These are phyloP conservation scores for Zychaea mexicana DNA, from an alignment of 371 early-diverging fungal genomes.

Conservation along the genomic window DNA sequence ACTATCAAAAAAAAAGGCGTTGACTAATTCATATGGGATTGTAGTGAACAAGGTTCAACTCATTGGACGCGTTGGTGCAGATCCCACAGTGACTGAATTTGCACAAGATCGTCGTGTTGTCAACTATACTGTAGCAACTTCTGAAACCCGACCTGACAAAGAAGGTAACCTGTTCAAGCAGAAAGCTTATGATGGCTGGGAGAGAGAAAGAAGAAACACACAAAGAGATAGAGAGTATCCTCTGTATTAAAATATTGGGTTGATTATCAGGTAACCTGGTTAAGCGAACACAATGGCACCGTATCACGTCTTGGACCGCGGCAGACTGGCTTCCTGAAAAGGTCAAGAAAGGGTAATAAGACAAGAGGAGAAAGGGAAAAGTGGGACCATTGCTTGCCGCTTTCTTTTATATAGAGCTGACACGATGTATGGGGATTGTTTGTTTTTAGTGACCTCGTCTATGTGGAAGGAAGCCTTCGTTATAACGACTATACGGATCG, in stretches of 20 bases:
- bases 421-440: neutral
- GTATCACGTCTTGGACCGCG: slow-evolving; percentile 52
- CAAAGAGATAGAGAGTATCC: no score
- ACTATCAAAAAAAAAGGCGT: no score
- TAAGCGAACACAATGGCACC: slow-evolving; percentile 67
- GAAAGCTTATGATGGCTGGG: no score
- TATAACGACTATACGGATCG: slow-evolving; percentile 64
- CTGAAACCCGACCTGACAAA: slow-evolving; percentile 55
- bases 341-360: slow-evolving; percentile 55
- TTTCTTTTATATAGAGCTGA: neutral
- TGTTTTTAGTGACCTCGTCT: slow-evolving; percentile 52
- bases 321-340: slow-evolving; percentile 43
- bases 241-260: no score
- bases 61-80: slow-evolving; percentile 59
- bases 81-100: slow-evolving; percentile 43
- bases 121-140: slow-evolving; percentile 62
- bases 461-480: slow-evolving; percentile 63
- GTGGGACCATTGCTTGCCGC: neutral
- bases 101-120: slow-evolving; percentile 47
- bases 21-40: neutral
- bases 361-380: neutral
- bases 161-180: slow-evolving; percentile 38
- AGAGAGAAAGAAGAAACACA: no score
- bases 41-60: slow-evolving; percentile 59
- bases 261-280: slow-evolving; percentile 48